Percentiles rank a stretch among this genome's conserved stretches.
These are phyloP conservation scores for Picea abies DNA, from an alignment of 83 land plant genomes.

Conservation along the genomic window DNA sequence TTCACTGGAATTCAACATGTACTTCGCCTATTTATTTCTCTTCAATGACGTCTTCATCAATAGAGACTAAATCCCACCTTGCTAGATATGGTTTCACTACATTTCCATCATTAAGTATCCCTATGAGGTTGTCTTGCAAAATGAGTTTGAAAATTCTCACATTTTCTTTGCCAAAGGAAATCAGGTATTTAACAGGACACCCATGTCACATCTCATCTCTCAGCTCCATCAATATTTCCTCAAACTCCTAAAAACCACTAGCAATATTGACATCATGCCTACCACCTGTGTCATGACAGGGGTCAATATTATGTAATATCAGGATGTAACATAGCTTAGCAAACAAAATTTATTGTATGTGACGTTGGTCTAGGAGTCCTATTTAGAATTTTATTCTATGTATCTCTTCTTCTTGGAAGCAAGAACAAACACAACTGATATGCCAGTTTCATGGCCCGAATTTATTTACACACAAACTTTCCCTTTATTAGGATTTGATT, in stretches of 20 bases:
- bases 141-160: slow-evolving; percentile 27
- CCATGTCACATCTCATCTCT: slow-evolving; percentile 16
- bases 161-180: slow-evolving; percentile 38
- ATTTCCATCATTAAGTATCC: slow-evolving; percentile 37
- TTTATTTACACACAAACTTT: too few species aligned
- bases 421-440: slow-evolving; percentile 57
- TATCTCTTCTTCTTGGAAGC: slow-evolving; percentile 61
- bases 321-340: slow-evolving; percentile 23
- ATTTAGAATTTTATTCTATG: slow-evolving; percentile 72
- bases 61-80: slow-evolving; percentile 35
- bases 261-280: slow-evolving; percentile 8
- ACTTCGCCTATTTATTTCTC: slow-evolving; percentile 59
- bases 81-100: slow-evolving; percentile 67
- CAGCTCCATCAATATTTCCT: slow-evolving; percentile 16
- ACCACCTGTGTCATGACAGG: slow-evolving; percentile 37
- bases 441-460: too few species aligned
- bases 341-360: slow-evolving; percentile 38
- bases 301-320: slow-evolving; percentile 21
- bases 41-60: slow-evolving; percentile 63
- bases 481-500: too few species aligned
- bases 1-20: too few species aligned
- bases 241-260: not conserved
- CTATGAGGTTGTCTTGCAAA: slow-evolving; percentile 35
- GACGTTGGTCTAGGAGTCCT: slow-evolving; percentile 62
- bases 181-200: slow-evolving; percentile 42